Evolutionary conservation across 1,139 yeast genomes (phyloP), one percentile per base, ranked within the genome.

Genomic region (Taiozyma onychis): DNA sequence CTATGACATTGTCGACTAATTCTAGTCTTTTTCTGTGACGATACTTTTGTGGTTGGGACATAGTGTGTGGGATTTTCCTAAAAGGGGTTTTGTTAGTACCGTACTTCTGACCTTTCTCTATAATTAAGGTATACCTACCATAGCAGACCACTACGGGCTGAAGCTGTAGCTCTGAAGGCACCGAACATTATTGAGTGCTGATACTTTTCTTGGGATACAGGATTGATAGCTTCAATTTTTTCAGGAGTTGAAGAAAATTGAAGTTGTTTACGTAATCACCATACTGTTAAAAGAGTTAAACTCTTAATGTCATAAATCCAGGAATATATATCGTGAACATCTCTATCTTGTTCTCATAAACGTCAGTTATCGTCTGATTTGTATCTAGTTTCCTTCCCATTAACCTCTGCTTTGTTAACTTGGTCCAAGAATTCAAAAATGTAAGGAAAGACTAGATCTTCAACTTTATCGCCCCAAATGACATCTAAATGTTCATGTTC

Each of bases 21-120:
- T 79, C 80, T 80, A 93, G 77, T 68, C 99, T 80, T 57, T 78
- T 76, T 71, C 98, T 80, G 64, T 88, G 89, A 63, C 98, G 78
- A 56, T 77, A 77, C 70, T 93, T 93, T 65, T 91, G 97, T 18
- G 80, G 81, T 44, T 75, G 72, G 6, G 97, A 88, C 78, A 93
- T 76, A 60, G 95, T 81, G 71, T 84, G 82, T 53, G 90, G 86
- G 49, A 73, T 74, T 66, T 84, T 85, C 79, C 78, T 72, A 47
- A 28, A 30, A 37, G 24, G 18, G 10, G 37, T 11, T 13, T 6
- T 22, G 50, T 51, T 50, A 49, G 49, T 51, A 39, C 5, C 32
- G 3, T 22, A 11, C 22, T 24, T 24, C 24, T 10, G 8, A 24
- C n/a, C 1, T 18, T n/a, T 14, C 14, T 14, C n/a, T 3, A 26